phyloP scores from a whole-genome alignment of 352 stramenopile species.

The Phytophthora tubulina region DNA sequence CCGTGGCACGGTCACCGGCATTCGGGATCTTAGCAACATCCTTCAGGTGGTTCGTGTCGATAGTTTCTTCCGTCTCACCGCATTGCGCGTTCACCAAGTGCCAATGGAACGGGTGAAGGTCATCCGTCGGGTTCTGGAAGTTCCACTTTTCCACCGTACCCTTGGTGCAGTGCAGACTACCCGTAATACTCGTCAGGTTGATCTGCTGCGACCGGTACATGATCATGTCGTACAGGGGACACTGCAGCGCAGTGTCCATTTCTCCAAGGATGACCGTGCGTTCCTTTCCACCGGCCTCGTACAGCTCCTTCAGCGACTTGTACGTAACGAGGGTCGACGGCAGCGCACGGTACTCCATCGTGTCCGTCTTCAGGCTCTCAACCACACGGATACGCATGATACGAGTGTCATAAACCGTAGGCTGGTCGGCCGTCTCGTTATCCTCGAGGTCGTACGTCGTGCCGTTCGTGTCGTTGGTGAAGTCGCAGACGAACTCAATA shows the following conservation, averaged over 20 bases:
- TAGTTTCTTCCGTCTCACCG: conserved; percentile 63
- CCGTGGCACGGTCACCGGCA: conserved; percentile 42
- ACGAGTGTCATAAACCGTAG: conserved; percentile 57
- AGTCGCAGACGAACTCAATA: conserved; percentile 72
- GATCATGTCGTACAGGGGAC: conserved; percentile 36
- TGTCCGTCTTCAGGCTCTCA: conserved; percentile 47
- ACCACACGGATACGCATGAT: conserved; percentile 61
- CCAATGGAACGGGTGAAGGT: conserved; percentile 85
- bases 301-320: conserved; percentile 70
- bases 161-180: conserved; percentile 65
- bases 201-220: conserved; percentile 62
- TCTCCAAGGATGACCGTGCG: conserved; percentile 67
- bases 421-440: conserved; percentile 54
- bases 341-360: conserved; percentile 51
- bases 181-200: conserved; percentile 58
- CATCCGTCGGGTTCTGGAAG: conserved; percentile 83
- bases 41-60: conserved; percentile 77
- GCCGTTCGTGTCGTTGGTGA: conserved; percentile 45
- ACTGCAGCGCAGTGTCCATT: conserved; percentile 53
- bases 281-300: conserved; percentile 60
- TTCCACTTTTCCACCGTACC: conserved; percentile 85
- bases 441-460: conserved; percentile 65
- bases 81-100: conserved; percentile 84
- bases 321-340: conserved; percentile 47
- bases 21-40: conserved; percentile 83